These are phyloP conservation scores for Lachancea lanzarotensis DNA, from an alignment of 805 yeast species.

Conservation along the genomic window DNA sequence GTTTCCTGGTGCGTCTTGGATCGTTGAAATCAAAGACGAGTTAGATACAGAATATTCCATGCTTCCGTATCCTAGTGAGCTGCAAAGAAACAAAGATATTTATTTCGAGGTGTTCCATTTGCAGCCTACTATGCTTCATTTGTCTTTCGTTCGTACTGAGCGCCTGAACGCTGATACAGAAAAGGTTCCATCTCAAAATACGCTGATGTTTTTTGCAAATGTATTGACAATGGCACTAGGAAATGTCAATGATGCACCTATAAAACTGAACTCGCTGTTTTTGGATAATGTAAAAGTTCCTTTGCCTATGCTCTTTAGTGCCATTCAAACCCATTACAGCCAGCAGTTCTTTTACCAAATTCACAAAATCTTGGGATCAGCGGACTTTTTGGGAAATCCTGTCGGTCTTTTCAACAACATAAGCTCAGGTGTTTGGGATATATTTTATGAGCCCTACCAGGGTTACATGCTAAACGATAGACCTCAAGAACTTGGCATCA, in stretches of 20 bases:
- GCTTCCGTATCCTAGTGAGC: conserved; percentile 62
- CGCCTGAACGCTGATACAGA: conserved; percentile 59
- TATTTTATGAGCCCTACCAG: conserved; percentile 94
- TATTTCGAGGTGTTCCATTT: conserved; percentile 89
- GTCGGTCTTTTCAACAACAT: conserved; percentile 92
- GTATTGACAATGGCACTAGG: conserved; percentile 95
- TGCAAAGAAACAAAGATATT: conserved; percentile 58
- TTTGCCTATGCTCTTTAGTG: conserved; percentile 59
- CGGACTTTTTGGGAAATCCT: conserved; percentile 94
- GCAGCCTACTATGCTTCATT: conserved; percentile 83
- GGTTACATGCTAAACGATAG: conserved; percentile 91
- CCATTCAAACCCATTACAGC: conserved; percentile 77
- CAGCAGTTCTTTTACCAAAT: conserved; percentile 89
- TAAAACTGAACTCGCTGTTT: conserved; percentile 76
- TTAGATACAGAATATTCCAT: conserved; percentile 58
- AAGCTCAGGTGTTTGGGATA: conserved; percentile 92
- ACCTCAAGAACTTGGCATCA: conserved; percentile 93
- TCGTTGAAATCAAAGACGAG: conserved; percentile 31
- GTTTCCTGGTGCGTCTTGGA: conserved; percentile 80
- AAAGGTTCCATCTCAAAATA: conserved; percentile 19
- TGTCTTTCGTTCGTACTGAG: conserved; percentile 89
- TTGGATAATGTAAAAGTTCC: conserved; percentile 89
- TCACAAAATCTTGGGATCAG: conserved; percentile 90
- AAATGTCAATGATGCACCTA: conserved; percentile 94
- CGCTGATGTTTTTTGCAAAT: conserved; percentile 72